Percentiles rank a stretch among this genome's conserved stretches.
These are phyloP conservation scores for Podospora australis DNA, from an alignment of 495 filamentous ascomycete species.

Conservation along the genomic window DNA sequence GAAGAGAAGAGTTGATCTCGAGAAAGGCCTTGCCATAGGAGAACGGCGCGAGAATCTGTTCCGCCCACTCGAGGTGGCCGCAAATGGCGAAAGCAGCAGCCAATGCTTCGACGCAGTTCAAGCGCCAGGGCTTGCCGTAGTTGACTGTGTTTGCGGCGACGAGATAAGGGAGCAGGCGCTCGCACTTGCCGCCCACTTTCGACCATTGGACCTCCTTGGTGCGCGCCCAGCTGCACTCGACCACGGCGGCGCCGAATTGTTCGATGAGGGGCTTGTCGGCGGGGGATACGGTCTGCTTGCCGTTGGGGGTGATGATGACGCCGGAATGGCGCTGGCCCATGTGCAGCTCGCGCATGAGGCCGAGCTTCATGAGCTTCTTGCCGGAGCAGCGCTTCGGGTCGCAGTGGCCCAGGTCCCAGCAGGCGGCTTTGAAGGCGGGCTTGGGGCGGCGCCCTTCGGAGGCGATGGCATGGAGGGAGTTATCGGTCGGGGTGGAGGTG, in stretches of 20 bases:
- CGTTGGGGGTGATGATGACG: slow-evolving; percentile 90
- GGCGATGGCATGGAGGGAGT: too few relatives aligned
- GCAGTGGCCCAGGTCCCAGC: slow-evolving; percentile 96
- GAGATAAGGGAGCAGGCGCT: slow-evolving; percentile 87
- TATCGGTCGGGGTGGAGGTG: not conserved
- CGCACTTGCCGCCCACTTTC: slow-evolving; percentile 90
- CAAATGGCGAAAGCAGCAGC: slow-evolving; percentile 91
- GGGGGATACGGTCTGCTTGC: slow-evolving; percentile 73
- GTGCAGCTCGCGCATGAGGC: slow-evolving; percentile 87
- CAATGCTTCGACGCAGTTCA: slow-evolving; percentile 94
- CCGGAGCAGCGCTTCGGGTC: slow-evolving; percentile 96
- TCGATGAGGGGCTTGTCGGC: slow-evolving; percentile 76
- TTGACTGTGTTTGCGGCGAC: slow-evolving; percentile 96
- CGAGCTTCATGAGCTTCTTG: slow-evolving; percentile 84
- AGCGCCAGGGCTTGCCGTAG: slow-evolving; percentile 87
- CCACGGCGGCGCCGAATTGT: slow-evolving; percentile 86
- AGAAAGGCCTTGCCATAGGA: slow-evolving; percentile 82
- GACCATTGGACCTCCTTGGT: slow-evolving; percentile 85
- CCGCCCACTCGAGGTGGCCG: slow-evolving; percentile 85
- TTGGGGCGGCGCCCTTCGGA: slow-evolving; percentile 37
- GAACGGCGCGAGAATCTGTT: slow-evolving; percentile 73
- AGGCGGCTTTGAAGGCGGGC: slow-evolving; percentile 79
- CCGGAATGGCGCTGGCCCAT: slow-evolving; percentile 86
- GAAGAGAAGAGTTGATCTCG: slow-evolving; percentile 73
- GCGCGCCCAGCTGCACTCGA: slow-evolving; percentile 95